Percentiles rank a stretch among this genome's conserved stretches.
phyloP scores from a whole-genome alignment of 306 rosid species.

The Clitoria ternatea region DNA sequence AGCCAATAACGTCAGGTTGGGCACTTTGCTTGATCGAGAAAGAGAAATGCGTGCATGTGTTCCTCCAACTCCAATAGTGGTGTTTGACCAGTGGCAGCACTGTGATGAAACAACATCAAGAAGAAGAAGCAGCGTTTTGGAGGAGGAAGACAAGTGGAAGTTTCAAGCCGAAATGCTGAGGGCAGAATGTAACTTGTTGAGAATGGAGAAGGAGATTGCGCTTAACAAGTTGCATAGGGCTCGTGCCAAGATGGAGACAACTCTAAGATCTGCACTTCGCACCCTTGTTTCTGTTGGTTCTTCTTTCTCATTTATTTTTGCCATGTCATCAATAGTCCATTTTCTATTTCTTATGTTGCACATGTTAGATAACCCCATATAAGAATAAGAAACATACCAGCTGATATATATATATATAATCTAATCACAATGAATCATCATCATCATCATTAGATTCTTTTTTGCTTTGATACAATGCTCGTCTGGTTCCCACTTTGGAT shows the following conservation, averaged over 20 bases:
- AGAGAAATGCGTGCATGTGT: constrained; percentile 49
- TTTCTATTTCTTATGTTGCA: no score
- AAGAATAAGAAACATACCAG: no score
- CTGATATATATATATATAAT: no score
- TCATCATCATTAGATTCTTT: no score
- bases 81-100: constrained; percentile 46
- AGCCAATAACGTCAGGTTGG: constrained; percentile 41
- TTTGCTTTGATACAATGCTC: no score
- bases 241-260: constrained; percentile 50
- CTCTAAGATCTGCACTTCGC: constrained; percentile 63
- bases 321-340: no score
- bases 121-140: no score
- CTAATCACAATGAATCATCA: no score
- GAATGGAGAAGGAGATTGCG: constrained; percentile 85
- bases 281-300: constrained; percentile 72
- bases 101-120: no score
- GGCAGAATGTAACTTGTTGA: constrained; percentile 85
- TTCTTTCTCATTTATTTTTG: no score
- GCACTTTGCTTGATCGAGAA: constrained; percentile 61
- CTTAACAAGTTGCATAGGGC: constrained; percentile 58
- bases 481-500: no score
- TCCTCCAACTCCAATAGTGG: constrained; percentile 57
- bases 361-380: no score
- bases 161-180: constrained; percentile 93
- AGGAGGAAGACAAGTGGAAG: constrained; percentile 84